Evolutionary conservation across 2,329 filamentous ascomycete genomes (phyloP), one percentile per base, ranked within the genome.

Genomic region (Xylariaceae sp.): DNA sequence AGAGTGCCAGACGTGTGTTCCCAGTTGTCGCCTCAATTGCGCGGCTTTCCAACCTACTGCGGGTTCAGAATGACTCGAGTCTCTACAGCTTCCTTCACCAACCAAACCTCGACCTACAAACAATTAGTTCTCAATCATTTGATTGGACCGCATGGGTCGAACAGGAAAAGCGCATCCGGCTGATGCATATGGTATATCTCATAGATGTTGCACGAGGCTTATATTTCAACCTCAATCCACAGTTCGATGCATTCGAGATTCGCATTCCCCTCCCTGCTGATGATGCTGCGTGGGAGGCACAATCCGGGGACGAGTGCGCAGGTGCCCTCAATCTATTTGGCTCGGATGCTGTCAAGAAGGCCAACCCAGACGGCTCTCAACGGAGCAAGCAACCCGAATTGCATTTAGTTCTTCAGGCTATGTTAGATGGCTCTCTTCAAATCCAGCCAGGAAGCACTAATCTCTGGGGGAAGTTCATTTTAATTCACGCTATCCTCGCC

Each of bases 211-310:
- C 87, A 9, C 82, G 88, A 69, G 84, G 84, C 16, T 81, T 92
- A 17, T 92, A 87, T 69, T 92, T 91, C 79, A 91, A 92, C 70
- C 75, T 76, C n/a, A 73, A 79, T 8, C 82, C 87, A 12, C 78
- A 84, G 40, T 84, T 91, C 37, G 84, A 90, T 56, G 75, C 80
- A 7, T 78, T 86, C 29, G 87, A 91, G 63, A 79, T 91, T 47
- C 78, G 80, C 26, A 72, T 91, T 33, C 87, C 88, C n/a, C 75
- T 92, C 5, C 89, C 89, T 7, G 82, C 84, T 12, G 88, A 92
- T 65, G 89, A 92, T 71, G 87, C 86, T 14, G 85, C 86, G 2
- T 92, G 89, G 88, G 88, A 91, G 64, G 88, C 89, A 3, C 76
- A 75, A 28, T 82, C 79, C 34, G 73, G 78, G 4, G 72, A 79